These are phyloP conservation scores for Chenopodium quinoa DNA, from an alignment of 148 eudicot genomes.

Conservation along the genomic window DNA sequence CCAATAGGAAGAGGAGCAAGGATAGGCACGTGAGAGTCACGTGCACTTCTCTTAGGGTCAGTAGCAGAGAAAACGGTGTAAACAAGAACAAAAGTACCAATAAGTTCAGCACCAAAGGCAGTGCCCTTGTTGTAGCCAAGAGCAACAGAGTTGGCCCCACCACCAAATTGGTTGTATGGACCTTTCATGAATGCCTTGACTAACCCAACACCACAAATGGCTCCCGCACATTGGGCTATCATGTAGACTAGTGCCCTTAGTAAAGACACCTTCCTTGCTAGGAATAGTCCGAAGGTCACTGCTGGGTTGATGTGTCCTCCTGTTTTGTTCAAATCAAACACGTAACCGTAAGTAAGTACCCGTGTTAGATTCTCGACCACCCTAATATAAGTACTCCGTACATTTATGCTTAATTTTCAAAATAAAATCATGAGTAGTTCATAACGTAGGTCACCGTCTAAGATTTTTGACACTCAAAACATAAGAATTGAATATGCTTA, in stretches of 20 bases:
- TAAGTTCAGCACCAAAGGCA: conserved; percentile 82
- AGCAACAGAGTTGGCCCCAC: conserved; percentile 64
- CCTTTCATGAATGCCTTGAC: conserved; percentile 81
- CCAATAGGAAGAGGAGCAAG: conserved; percentile 92
- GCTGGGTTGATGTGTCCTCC: conserved; percentile 98
- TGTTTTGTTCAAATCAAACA: conserved; percentile 13
- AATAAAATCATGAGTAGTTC: too few relatives aligned
- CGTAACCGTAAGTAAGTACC: too few relatives aligned
- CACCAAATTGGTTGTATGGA: conserved; percentile 49
- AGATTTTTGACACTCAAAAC: too few relatives aligned
- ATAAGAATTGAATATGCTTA: too few relatives aligned
- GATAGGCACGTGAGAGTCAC: conserved; percentile 93
- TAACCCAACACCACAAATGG: conserved; percentile 80
- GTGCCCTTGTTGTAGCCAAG: conserved; percentile 68
- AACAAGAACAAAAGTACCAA: conserved; percentile 81
- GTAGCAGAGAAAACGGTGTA: conserved; percentile 96
- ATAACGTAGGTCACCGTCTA: too few relatives aligned
- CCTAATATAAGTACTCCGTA: too few relatives aligned
- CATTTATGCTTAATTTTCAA: too few relatives aligned
- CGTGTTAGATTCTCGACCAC: too few relatives aligned
- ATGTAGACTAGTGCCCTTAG: conserved; percentile 67
- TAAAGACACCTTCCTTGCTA: conserved; percentile 79
- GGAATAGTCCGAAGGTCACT: conserved; percentile 75
- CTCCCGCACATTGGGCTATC: conserved; percentile 73
- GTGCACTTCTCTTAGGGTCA: conserved; percentile 82